Evolutionary conservation across 352 stramenopile genomes (phyloP).

Genomic region (Phytophthora citricola): DNA sequence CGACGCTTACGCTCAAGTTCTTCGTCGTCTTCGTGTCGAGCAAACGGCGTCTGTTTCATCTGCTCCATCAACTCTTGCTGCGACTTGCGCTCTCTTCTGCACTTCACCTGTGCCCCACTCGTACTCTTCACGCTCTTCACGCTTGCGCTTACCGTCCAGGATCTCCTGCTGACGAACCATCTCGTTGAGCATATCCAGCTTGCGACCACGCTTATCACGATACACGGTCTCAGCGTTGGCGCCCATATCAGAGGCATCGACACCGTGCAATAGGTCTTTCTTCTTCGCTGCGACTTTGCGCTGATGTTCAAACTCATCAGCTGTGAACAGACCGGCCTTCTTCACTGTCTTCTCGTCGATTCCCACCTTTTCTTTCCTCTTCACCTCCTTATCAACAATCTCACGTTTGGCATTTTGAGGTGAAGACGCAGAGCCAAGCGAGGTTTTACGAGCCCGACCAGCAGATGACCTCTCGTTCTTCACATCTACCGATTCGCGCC

Average conservation of each 20-base stretch:
- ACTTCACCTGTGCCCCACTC: slow-evolving; percentile 87
- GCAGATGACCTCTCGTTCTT: slow-evolving; percentile 9
- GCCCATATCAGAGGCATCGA: slow-evolving; percentile 68
- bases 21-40: slow-evolving; percentile 70
- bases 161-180: slow-evolving; percentile 85
- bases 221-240: slow-evolving; percentile 86
- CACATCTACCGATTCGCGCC: slow-evolving; percentile 1
- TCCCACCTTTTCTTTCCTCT: slow-evolving; percentile 5
- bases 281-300: slow-evolving; percentile 55
- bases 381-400: slow-evolving; percentile 3
- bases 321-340: slow-evolving; percentile 70
- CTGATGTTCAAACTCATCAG: slow-evolving; percentile 69
- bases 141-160: slow-evolving; percentile 76
- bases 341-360: slow-evolving; percentile 32
- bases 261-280: slow-evolving; percentile 61
- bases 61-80: slow-evolving; percentile 67
- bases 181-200: slow-evolving; percentile 89
- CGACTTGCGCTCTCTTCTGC: slow-evolving; percentile 71
- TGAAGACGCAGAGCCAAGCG: not conserved
- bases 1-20: slow-evolving; percentile 70
- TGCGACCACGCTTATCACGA: slow-evolving; percentile 82
- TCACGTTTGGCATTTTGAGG: slow-evolving; percentile 6
- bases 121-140: slow-evolving; percentile 81
- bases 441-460: slow-evolving; percentile 2
- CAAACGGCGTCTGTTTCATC: slow-evolving; percentile 74